A percentile compares a stretch with the other conserved stretches of the same genome.
These are phyloP conservation scores for Tolypocladium paradoxum DNA, from an alignment of 2,329 filamentous ascomycete genomes.

Conservation along the genomic window DNA sequence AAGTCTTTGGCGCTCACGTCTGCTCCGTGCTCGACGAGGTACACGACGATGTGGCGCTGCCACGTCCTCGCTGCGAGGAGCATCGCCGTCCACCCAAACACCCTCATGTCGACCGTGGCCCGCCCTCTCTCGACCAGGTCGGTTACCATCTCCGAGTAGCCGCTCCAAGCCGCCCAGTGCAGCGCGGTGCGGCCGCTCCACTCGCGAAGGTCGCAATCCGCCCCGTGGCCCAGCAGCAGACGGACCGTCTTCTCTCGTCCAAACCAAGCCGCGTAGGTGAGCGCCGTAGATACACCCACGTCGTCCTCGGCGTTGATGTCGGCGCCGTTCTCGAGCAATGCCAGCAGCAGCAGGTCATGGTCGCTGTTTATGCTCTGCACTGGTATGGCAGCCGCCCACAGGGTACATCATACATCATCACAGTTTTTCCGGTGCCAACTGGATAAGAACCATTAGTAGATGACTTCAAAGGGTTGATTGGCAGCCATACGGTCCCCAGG, in stretches of 20 bases:
- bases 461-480: background rate
- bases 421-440: conserved; percentile 7
- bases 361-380: conserved; percentile 8
- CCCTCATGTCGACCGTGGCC: conserved; percentile 1
- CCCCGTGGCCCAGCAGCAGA: conserved; percentile 5
- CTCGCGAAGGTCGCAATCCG: conserved; percentile 3
- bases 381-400: too few relatives aligned
- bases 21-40: conserved; percentile 3
- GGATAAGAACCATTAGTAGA: conserved; percentile 1
- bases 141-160: background rate
- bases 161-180: conserved; percentile 3
- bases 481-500: conserved; percentile 4
- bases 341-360: conserved; percentile 2
- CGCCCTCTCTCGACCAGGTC: conserved; percentile 2
- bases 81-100: conserved; percentile 5
- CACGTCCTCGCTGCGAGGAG: conserved; percentile 4
- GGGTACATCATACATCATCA: conserved; percentile 5
- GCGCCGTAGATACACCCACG: conserved; percentile 4
- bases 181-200: conserved; percentile 4
- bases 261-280: conserved; percentile 5
- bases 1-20: conserved; percentile 5
- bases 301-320: conserved; percentile 5
- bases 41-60: background rate
- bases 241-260: conserved; percentile 1
- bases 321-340: conserved; percentile 3